These are phyloP conservation scores for Aspergillus incahuasiensis DNA, from an alignment of 495 filamentous ascomycete species.

Conservation along the genomic window DNA sequence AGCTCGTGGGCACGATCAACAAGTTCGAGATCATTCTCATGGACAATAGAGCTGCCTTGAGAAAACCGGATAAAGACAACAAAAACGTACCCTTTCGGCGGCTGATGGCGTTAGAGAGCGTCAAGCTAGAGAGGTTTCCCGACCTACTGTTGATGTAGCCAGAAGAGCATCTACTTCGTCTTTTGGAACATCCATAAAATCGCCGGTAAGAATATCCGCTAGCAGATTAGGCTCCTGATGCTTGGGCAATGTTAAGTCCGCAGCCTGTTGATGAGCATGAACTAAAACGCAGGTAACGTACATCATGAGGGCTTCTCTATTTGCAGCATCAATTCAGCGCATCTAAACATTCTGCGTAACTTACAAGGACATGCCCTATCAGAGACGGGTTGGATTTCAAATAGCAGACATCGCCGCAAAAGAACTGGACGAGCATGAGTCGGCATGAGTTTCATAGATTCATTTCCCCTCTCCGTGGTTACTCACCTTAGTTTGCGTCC, in stretches of 20 bases:
- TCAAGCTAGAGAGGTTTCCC: background rate
- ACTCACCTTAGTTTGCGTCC: background rate
- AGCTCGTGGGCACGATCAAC: conserved; percentile 37
- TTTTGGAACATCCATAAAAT: conserved; percentile 18
- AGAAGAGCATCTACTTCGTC: conserved; percentile 23
- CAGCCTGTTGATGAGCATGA: background rate
- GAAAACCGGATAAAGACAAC: conserved; percentile 22
- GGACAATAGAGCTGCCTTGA: conserved; percentile 31
- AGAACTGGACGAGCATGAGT: conserved; percentile 15
- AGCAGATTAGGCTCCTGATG: conserved; percentile 16
- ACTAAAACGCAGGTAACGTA: conserved; percentile 9
- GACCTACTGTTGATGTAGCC: conserved; percentile 28
- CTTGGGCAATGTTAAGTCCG: conserved; percentile 13
- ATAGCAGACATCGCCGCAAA: conserved; percentile 23
- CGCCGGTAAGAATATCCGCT: conserved; percentile 12
- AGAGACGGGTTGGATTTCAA: conserved; percentile 25
- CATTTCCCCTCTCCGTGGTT: background rate
- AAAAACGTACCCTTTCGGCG: conserved; percentile 36
- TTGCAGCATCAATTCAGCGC: conserved; percentile 6
- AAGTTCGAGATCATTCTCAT: conserved; percentile 39
- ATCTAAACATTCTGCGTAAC: background rate
- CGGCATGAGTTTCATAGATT: background rate
- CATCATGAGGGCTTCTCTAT: conserved; percentile 22
- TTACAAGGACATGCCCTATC: conserved; percentile 24
- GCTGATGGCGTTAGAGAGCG: conserved; percentile 18